Evolutionary conservation across 306 rosid genomes (phyloP).

Genomic region (Vigna nakashimae): DNA sequence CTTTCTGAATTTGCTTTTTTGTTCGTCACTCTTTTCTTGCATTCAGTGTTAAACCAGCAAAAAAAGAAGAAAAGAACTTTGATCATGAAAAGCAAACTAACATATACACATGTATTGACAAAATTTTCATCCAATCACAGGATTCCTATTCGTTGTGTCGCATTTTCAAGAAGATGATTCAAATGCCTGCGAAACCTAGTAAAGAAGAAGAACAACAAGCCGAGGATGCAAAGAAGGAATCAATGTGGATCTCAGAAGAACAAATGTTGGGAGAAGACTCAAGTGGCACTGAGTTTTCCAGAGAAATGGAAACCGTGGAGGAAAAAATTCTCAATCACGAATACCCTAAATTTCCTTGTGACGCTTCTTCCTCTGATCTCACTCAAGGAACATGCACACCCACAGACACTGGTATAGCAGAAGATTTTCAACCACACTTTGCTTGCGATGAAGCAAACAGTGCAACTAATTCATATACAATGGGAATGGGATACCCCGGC

Average conservation of each 20-base stretch:
- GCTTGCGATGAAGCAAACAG: conserved; percentile 92
- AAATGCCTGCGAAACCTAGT: conserved; percentile 53
- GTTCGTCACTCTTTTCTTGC: conserved; percentile 43
- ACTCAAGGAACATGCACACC: conserved; percentile 85
- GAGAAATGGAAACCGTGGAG: conserved; percentile 51
- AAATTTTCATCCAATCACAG: conserved; percentile 48
- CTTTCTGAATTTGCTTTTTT: conserved; percentile 49
- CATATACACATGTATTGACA: conserved; percentile 1
- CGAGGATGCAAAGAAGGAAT: conserved; percentile 44
- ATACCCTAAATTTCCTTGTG: conserved; percentile 60
- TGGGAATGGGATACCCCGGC: conserved; percentile 59
- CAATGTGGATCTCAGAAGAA: conserved; percentile 48
- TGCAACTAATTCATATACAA: conserved; percentile 56
- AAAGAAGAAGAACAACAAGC: conserved; percentile 57
- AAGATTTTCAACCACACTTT: conserved; percentile 74
- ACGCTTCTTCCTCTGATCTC: conserved; percentile 91
- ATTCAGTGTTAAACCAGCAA: background rate
- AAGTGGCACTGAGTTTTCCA: conserved; percentile 57
- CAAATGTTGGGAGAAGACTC: conserved; percentile 53
- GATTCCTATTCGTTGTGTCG: conserved; percentile 96
- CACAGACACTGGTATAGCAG: conserved; percentile 59
- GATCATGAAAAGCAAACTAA: conserved; percentile 19
- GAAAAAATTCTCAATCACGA: conserved; percentile 53
- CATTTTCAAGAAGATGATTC: conserved; percentile 78
- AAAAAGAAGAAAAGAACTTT: background rate